Evolutionary conservation across 2,329 filamentous ascomycete genomes (phyloP).

Genomic region (Furcasterigmium sp.): DNA sequence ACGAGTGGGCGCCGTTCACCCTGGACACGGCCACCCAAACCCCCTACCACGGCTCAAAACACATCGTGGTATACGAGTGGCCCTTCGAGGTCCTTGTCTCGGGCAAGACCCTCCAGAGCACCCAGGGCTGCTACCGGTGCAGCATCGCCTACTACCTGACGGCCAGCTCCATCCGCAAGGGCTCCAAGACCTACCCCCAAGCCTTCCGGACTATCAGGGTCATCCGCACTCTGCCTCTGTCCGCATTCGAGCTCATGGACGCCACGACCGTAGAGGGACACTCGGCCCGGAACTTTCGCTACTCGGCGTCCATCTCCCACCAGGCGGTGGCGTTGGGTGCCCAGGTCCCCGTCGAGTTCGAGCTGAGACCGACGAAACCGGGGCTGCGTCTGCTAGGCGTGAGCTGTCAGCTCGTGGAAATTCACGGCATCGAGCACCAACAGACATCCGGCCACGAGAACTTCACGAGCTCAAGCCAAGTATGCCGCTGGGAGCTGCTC

Average conservation of each 20-base stretch:
- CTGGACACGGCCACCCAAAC: not conserved
- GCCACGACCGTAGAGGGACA: conserved; percentile 1
- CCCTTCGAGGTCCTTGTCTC: conserved; percentile 3
- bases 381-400: not conserved
- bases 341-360: not conserved
- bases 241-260: conserved; percentile 7
- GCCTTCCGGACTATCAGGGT: conserved; percentile 1
- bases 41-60: too few species aligned
- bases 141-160: conserved; percentile 7
- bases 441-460: not conserved
- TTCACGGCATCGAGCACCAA: not conserved
- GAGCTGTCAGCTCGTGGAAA: not conserved
- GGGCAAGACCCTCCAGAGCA: conserved; percentile 1
- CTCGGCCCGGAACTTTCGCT: not conserved
- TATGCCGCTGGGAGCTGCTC: conserved; percentile 1
- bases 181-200: not conserved
- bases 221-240: conserved; percentile 2
- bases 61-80: conserved; percentile 3
- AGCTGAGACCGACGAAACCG: not conserved
- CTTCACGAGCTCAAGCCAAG: not conserved
- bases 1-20: conserved; percentile 3
- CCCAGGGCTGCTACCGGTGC: conserved; percentile 3
- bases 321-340: conserved; percentile 4
- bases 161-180: conserved; percentile 3
- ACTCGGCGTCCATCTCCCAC: conserved; percentile 2